Percentiles rank a stretch among this genome's conserved stretches.
These are phyloP conservation scores for Xylaria sp. DNA, from an alignment of 2,329 filamentous ascomycete species.

Conservation along the genomic window DNA sequence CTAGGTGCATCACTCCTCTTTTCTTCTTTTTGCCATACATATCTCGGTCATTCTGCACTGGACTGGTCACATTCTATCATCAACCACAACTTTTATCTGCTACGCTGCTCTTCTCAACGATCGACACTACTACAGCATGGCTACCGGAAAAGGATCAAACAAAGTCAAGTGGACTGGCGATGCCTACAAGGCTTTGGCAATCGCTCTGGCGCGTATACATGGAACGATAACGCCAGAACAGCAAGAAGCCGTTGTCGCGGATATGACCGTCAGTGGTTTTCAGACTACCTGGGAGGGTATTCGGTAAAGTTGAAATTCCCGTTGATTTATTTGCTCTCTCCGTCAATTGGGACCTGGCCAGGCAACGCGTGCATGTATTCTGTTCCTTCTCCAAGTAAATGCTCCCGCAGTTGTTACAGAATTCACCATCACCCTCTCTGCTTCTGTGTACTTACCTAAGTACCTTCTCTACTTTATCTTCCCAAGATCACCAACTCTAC, in stretches of 20 bases:
- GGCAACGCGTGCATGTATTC: slow-evolving; percentile 5
- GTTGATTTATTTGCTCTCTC: neutral
- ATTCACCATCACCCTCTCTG: neutral
- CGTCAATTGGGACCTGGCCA: neutral
- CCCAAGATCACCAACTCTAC: neutral
- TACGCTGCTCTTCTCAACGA: neutral
- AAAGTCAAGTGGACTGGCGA: slow-evolving; percentile 8
- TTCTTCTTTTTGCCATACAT: neutral
- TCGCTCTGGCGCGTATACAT: slow-evolving; percentile 8
- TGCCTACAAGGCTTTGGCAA: slow-evolving; percentile 10
- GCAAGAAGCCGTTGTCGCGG: slow-evolving; percentile 17
- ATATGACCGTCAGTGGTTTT: slow-evolving; percentile 21
- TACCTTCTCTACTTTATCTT: neutral
- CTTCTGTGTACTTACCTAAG: neutral
- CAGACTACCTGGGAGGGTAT: slow-evolving; percentile 26
- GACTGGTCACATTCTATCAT: neutral
- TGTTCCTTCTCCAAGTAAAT: neutral
- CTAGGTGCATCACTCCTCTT: neutral
- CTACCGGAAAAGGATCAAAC: neutral
- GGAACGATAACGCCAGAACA: slow-evolving; percentile 14
- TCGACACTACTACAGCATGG: slow-evolving; percentile 5
- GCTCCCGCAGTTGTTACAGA: neutral
- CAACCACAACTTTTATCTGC: neutral
- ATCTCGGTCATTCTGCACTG: neutral
- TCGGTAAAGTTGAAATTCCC: slow-evolving; percentile 22